Evolutionary conservation across 768 basidiomycete species (phyloP).

Genomic region (Mycena kentingensis): DNA sequence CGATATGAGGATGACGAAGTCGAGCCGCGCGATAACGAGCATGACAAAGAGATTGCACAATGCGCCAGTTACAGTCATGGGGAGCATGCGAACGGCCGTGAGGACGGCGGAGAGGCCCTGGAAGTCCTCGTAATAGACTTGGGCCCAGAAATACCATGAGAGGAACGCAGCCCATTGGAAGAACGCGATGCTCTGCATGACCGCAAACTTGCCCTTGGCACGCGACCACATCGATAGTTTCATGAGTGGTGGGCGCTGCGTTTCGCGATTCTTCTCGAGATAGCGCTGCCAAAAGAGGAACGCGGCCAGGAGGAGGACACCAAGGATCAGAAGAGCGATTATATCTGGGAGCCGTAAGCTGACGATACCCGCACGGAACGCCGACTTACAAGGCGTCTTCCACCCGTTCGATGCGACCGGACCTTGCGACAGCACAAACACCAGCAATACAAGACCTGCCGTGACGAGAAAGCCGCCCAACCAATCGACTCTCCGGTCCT

Average conservation of each 20-base stretch:
- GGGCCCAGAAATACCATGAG: slow-evolving; percentile 47
- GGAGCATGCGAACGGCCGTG: slow-evolving; percentile 67
- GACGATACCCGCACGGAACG: slow-evolving; percentile 2
- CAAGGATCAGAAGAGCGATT: slow-evolving; percentile 62
- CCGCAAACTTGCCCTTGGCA: slow-evolving; percentile 62
- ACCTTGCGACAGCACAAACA: slow-evolving; percentile 70
- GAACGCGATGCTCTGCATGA: slow-evolving; percentile 64
- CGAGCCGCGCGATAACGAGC: slow-evolving; percentile 54
- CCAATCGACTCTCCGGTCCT: slow-evolving; percentile 63
- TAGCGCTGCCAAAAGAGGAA: slow-evolving; percentile 68
- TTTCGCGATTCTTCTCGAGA: slow-evolving; percentile 43
- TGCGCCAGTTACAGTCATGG: slow-evolving; percentile 69
- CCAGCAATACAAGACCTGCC: slow-evolving; percentile 61
- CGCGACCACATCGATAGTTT: slow-evolving; percentile 62
- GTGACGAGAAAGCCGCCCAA: slow-evolving; percentile 68
- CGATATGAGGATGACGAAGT: slow-evolving; percentile 53
- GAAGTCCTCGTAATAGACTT: slow-evolving; percentile 73
- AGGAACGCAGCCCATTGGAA: slow-evolving; percentile 62
- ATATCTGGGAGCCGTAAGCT: slow-evolving; percentile 47
- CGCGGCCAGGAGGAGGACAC: slow-evolving; percentile 48
- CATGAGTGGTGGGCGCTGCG: slow-evolving; percentile 62
- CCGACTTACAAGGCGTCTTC: slow-evolving; percentile 40
- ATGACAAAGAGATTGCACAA: slow-evolving; percentile 69
- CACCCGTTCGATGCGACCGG: slow-evolving; percentile 59
- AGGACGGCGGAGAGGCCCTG: slow-evolving; percentile 52